These are phyloP conservation scores for Colletotrichum tamarilloi DNA, from an alignment of 2,329 filamentous ascomycete genomes.

Conservation along the genomic window DNA sequence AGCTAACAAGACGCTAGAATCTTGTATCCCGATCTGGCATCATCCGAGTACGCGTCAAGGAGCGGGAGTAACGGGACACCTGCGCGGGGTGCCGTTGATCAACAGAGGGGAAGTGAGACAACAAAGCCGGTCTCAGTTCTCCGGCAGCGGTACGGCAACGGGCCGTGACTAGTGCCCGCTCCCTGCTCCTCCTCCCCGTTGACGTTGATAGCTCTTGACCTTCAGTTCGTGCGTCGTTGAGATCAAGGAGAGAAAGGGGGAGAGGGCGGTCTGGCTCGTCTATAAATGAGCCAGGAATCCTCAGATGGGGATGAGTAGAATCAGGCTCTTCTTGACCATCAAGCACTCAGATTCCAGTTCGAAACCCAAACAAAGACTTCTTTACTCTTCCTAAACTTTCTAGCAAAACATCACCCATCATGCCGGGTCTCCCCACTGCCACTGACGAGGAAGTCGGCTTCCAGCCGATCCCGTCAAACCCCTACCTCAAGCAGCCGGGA, in stretches of 20 bases:
- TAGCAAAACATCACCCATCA: neutral
- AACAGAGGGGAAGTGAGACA: neutral
- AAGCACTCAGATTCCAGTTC: neutral
- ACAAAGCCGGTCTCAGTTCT: neutral
- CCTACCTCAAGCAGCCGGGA: neutral
- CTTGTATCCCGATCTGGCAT: neutral
- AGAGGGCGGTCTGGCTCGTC: neutral
- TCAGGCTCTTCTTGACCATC: neutral
- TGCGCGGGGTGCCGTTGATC: neutral
- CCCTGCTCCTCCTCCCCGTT: too few relatives aligned
- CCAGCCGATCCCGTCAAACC: constrained; percentile 35
- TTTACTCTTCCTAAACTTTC: neutral
- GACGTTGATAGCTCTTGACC: neutral
- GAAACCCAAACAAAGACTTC: neutral
- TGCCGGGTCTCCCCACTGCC: constrained; percentile 39
- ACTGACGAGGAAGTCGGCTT: constrained; percentile 38
- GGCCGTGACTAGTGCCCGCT: neutral
- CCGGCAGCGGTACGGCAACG: neutral
- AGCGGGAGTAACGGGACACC: neutral
- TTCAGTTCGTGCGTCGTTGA: neutral
- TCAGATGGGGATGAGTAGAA: neutral
- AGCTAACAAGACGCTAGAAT: neutral
- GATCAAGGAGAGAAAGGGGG: too few relatives aligned
- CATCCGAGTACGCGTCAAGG: neutral
- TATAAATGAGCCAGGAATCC: neutral